A percentile compares a stretch with the other conserved stretches of the same genome.
These are phyloP conservation scores for Babesia bovis DNA, from an alignment of 169 alveolate species.

Conservation along the genomic window DNA sequence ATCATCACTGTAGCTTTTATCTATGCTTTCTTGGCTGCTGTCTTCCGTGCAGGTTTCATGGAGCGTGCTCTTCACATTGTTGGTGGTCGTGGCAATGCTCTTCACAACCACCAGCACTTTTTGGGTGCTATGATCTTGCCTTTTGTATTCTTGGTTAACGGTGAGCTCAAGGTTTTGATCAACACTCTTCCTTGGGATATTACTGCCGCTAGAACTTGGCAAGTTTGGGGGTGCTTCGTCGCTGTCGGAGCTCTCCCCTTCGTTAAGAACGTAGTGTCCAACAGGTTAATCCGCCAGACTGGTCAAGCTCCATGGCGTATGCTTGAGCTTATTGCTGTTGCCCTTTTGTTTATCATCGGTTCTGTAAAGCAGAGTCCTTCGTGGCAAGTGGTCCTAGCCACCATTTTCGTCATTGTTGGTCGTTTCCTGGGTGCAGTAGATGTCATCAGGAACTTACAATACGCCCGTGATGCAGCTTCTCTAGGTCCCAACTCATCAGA, in stretches of 20 bases:
- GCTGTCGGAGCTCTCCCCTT: slow-evolving; percentile 91
- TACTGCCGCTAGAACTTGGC: slow-evolving; percentile 81
- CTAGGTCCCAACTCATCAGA: slow-evolving; percentile 46
- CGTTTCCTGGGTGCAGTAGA: slow-evolving; percentile 67
- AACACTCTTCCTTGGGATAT: slow-evolving; percentile 79
- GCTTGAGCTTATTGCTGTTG: slow-evolving; percentile 86
- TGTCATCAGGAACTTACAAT: slow-evolving; percentile 56
- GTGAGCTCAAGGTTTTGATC: slow-evolving; percentile 77
- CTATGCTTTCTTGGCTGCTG: slow-evolving; percentile 88
- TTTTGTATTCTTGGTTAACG: slow-evolving; percentile 77
- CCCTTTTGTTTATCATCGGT: slow-evolving; percentile 87
- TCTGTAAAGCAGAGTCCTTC: slow-evolving; percentile 65
- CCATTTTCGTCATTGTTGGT: slow-evolving; percentile 58
- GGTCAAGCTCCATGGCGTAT: slow-evolving; percentile 95
- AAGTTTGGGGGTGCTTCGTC: slow-evolving; percentile 88
- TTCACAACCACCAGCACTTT: slow-evolving; percentile 89
- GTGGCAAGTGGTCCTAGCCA: slow-evolving; percentile 63
- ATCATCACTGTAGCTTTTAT: slow-evolving; percentile 85
- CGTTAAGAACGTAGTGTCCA: slow-evolving; percentile 88
- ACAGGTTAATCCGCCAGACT: slow-evolving; percentile 87
- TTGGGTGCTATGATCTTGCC: slow-evolving; percentile 87
- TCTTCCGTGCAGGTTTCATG: slow-evolving; percentile 89
- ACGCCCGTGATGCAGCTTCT: slow-evolving; percentile 32
- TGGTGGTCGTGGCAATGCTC: slow-evolving; percentile 88
- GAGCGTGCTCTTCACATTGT: slow-evolving; percentile 89